A percentile compares a stretch with the other conserved stretches of the same genome.
Evolutionary conservation across 768 basidiomycete genomes (phyloP).

Genomic region (Amanita rimosa): DNA sequence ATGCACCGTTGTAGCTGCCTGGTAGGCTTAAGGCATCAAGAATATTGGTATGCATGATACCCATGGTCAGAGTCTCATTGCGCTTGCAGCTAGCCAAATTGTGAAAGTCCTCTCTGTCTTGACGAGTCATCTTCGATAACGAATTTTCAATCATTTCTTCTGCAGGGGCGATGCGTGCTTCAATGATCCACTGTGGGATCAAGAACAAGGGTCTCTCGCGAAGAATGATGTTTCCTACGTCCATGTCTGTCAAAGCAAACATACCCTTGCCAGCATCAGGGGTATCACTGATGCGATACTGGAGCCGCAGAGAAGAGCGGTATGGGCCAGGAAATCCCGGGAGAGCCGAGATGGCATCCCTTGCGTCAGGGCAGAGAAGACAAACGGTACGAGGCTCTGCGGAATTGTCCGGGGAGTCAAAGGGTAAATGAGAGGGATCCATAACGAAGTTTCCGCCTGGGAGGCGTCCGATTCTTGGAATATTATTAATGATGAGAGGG

Average conservation of each 20-base stretch:
- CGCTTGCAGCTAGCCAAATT: neutral
- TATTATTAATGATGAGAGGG: neutral
- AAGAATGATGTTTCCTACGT: slow-evolving; percentile 1
- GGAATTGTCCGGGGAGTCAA: neutral
- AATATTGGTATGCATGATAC: neutral
- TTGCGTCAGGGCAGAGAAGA: slow-evolving; percentile 7
- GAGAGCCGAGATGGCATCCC: slow-evolving; percentile 3
- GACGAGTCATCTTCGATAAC: neutral
- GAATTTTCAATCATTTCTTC: neutral
- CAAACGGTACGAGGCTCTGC: neutral
- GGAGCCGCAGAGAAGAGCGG: neutral
- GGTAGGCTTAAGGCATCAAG: neutral
- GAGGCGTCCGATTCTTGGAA: neutral
- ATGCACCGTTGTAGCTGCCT: neutral
- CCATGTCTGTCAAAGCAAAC: slow-evolving; percentile 4
- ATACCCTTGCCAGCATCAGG: slow-evolving; percentile 8
- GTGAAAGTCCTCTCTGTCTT: neutral
- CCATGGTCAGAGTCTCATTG: neutral
- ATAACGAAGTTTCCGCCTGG: neutral
- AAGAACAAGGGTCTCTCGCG: neutral
- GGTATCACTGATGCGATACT: neutral
- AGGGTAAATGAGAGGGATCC: neutral
- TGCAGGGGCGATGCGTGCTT: neutral
- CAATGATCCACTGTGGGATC: neutral
- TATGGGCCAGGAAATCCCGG: slow-evolving; percentile 7